A percentile compares a stretch with the other conserved stretches of the same genome.
Conservation (phyloP, 1,139 yeast genomes). For the Groenewaldozyma auringiensis region DNA sequence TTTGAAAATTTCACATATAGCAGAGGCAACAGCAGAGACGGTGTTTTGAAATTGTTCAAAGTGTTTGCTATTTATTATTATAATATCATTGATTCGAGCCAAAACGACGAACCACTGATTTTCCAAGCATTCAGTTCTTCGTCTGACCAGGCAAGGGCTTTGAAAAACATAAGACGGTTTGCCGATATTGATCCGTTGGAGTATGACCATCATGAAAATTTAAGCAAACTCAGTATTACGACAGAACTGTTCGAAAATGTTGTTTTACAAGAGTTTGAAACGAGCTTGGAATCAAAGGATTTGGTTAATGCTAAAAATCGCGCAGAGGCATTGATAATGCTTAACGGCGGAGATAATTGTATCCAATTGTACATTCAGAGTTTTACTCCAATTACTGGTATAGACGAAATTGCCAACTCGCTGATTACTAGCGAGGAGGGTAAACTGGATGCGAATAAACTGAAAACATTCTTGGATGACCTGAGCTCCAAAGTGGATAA, state of each 20-base stretch:
- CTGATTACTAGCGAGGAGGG: conserved; percentile 3
- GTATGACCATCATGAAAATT: conserved; percentile 33
- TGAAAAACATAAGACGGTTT: conserved; percentile 26
- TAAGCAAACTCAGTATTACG: conserved; percentile 48
- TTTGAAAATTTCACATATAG: conserved; percentile 17
- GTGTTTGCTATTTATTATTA: conserved; percentile 23
- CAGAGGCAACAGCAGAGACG: conserved; percentile 16
- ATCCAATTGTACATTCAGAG: conserved; percentile 42
- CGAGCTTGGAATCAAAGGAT: conserved; percentile 45
- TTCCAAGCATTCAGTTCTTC: conserved; percentile 21
- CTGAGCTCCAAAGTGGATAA: conserved; percentile 32
- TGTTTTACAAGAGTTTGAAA: conserved; percentile 60
- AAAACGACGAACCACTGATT: conserved; percentile 21
- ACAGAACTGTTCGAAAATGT: conserved; percentile 70
- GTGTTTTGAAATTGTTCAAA: conserved; percentile 18
- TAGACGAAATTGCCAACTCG: conserved; percentile 1
- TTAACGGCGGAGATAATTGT: conserved; percentile 37
- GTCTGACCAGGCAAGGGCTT: conserved; percentile 27
- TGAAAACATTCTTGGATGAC: conserved; percentile 26
- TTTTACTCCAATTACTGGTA: conserved; percentile 32
- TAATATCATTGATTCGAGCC: conserved; percentile 20
- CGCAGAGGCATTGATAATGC: conserved; percentile 32
- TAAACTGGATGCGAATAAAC: conserved; percentile 29
- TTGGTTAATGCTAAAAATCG: conserved; percentile 26
- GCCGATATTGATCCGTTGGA: conserved; percentile 36